Conservation (phyloP, 768 basidiomycete genomes). For the Cytidiella melzeri region DNA sequence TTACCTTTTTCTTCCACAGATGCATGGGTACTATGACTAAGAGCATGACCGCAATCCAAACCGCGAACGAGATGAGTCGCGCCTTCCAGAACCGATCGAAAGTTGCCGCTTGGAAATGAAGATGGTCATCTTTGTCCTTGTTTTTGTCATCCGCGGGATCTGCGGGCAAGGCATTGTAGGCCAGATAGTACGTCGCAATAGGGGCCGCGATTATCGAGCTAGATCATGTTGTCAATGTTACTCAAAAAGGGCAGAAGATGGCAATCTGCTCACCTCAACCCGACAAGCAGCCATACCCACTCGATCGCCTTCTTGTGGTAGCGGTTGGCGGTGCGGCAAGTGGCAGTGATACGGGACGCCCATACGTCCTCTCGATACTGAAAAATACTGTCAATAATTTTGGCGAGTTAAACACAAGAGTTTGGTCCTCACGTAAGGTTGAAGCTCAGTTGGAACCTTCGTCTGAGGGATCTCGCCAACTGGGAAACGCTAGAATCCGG, state of each 20-base stretch:
- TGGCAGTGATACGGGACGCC: conserved; percentile 34
- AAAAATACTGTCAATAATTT: not conserved
- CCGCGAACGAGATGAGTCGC: conserved; percentile 30
- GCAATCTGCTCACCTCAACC: conserved; percentile 32
- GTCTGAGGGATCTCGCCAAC: conserved; percentile 15
- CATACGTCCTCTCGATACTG: conserved; percentile 32
- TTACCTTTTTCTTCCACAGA: conserved; percentile 40
- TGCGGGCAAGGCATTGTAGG: conserved; percentile 24
- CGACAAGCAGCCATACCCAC: conserved; percentile 33
- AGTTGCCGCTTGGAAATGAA: conserved; percentile 7
- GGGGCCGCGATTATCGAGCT: conserved; percentile 38
- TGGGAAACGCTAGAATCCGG: conserved; percentile 13
- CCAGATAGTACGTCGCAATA: conserved; percentile 30
- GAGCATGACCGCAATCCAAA: conserved; percentile 32
- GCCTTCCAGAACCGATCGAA: conserved; percentile 26
- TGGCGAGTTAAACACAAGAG: not conserved
- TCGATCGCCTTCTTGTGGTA: conserved; percentile 43
- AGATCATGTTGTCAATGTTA: not conserved
- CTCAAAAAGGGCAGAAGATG: not conserved
- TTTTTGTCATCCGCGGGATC: conserved; percentile 12
- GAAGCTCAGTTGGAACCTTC: conserved; percentile 24
- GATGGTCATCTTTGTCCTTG: conserved; percentile 12
- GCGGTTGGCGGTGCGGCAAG: conserved; percentile 30
- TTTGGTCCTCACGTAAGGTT: conserved; percentile 27
- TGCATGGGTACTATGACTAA: conserved; percentile 36